Evolutionary conservation across 202 grass and related monocot genomes (phyloP), one percentile per base, ranked within the genome.

Genomic region (Bolboschoenoplectus hybrid): DNA sequence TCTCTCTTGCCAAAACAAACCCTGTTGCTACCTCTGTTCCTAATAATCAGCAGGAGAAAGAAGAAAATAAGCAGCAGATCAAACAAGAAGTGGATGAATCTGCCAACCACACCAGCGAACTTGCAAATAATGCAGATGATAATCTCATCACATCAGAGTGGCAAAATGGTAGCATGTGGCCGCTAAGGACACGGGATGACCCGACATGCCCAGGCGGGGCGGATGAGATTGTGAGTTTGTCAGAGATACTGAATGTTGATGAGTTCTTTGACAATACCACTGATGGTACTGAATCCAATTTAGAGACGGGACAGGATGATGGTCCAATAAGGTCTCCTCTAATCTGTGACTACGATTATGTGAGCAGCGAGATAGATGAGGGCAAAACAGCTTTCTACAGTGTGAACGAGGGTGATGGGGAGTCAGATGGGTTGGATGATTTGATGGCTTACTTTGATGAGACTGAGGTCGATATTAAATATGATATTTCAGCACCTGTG

Each of bases 381-480:
- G 47, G 63, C n/a, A 84, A 81, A 79, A 84, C 83, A 46, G 32
- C 70, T 40, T 97, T 94, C 57, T 91, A 88, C 63, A 90, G 91
- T 81, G 86, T 89, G 62, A 67, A 50, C 52, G 67, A 85, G 87
- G 84, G 89, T 71, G 75, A 68, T 82, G 88, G 87, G 90, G 74
- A 51, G 5, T 51, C 82, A 3, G 63, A 55, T 71, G 82, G 82
- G 46, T 84, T 84, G 3, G 89, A 94, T 83, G 91, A 93, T 81
- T 36, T 92, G 64, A 85, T 94, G 89, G 88, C 80, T 41, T 91
- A 86, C 83, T 99, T 97, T 40, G 85, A 97, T 84, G 83, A 92
- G 34, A 66, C 89, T 2, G 93, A 94, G 14, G 66, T 86, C 45
- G 84, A 93, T 90, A 87, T 92, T 47, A 86, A 91, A 44, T 86